phyloP scores from a whole-genome alignment of 805 yeast species.

The Ogataea dorogensis region DNA sequence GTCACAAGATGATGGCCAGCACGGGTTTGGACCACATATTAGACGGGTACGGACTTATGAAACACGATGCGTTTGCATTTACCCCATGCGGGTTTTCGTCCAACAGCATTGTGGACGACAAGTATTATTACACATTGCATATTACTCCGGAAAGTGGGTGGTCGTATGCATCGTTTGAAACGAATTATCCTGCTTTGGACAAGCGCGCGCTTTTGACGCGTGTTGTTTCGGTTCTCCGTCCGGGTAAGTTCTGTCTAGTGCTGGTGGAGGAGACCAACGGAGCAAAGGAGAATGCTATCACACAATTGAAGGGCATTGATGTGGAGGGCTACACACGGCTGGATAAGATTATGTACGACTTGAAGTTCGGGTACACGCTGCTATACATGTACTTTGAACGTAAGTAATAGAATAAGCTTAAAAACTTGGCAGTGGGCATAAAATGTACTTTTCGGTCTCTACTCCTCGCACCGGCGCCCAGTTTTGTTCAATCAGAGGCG shows the following conservation, averaged over 20 bases:
- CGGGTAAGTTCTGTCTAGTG: slow-evolving; percentile 64
- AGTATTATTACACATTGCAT: slow-evolving; percentile 75
- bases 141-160: slow-evolving; percentile 93
- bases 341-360: slow-evolving; percentile 71
- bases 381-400: slow-evolving; percentile 66
- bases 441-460: too few species aligned
- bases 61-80: slow-evolving; percentile 87
- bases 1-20: slow-evolving; percentile 61
- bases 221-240: slow-evolving; percentile 65
- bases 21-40: slow-evolving; percentile 61
- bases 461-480: slow-evolving; percentile 10
- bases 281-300: slow-evolving; percentile 13
- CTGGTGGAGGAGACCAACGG: slow-evolving; percentile 34
- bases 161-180: slow-evolving; percentile 95
- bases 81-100: slow-evolving; percentile 95
- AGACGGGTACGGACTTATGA: slow-evolving; percentile 9
- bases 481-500: slow-evolving; percentile 7
- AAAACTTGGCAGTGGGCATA: too few species aligned
- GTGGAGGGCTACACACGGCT: slow-evolving; percentile 54
- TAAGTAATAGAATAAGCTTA: slow-evolving; percentile 5
- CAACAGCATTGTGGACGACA: slow-evolving; percentile 65
- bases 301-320: slow-evolving; percentile 33
- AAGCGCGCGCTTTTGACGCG: slow-evolving; percentile 56
- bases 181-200: slow-evolving; percentile 62
- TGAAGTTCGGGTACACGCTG: slow-evolving; percentile 65